These are phyloP conservation scores for Juncus inflexus DNA, from an alignment of 176 grass and related monocot genomes.

Conservation along the genomic window DNA sequence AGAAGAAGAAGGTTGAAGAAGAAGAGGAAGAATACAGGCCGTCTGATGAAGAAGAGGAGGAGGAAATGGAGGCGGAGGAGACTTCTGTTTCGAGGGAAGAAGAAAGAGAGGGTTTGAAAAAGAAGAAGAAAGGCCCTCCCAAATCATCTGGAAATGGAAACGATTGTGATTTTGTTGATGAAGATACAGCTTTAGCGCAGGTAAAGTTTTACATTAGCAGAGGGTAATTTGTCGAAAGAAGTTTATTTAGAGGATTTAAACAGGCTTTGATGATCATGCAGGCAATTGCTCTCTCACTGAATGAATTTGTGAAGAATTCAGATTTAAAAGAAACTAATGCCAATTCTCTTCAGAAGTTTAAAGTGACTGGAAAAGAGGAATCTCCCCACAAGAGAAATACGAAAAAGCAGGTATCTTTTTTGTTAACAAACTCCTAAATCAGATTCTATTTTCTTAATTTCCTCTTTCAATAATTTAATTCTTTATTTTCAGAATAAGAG, in stretches of 20 bases:
- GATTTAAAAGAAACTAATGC: slow-evolving; percentile 25
- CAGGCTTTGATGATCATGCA: slow-evolving; percentile 29
- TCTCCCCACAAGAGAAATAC: slow-evolving; percentile 39
- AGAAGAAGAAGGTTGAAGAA: neutral
- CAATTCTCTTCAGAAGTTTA: slow-evolving; percentile 28
- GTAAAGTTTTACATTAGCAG: slow-evolving; percentile 25
- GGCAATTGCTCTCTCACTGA: slow-evolving; percentile 83
- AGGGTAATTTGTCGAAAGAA: neutral
- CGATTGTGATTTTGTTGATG: slow-evolving; percentile 39
- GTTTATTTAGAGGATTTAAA: neutral
- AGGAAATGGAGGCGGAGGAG: slow-evolving; percentile 17
- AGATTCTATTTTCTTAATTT: neutral
- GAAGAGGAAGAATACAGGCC: slow-evolving; percentile 73
- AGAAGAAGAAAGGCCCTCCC: slow-evolving; percentile 36
- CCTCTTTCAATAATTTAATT: neutral
- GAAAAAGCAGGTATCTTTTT: slow-evolving; percentile 44
- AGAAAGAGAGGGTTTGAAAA: slow-evolving; percentile 35
- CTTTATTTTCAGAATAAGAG: slow-evolving; percentile 54
- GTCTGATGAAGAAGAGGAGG: slow-evolving; percentile 30
- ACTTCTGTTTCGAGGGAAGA: slow-evolving; percentile 16
- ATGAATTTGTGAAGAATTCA: slow-evolving; percentile 28
- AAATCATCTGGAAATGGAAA: neutral
- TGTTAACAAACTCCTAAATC: slow-evolving; percentile 11
- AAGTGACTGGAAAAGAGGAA: slow-evolving; percentile 18
- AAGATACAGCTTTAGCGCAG: slow-evolving; percentile 60